Evolutionary conservation across 495 filamentous ascomycete genomes (phyloP).

Genomic region (Aspergillus funiculosus): DNA sequence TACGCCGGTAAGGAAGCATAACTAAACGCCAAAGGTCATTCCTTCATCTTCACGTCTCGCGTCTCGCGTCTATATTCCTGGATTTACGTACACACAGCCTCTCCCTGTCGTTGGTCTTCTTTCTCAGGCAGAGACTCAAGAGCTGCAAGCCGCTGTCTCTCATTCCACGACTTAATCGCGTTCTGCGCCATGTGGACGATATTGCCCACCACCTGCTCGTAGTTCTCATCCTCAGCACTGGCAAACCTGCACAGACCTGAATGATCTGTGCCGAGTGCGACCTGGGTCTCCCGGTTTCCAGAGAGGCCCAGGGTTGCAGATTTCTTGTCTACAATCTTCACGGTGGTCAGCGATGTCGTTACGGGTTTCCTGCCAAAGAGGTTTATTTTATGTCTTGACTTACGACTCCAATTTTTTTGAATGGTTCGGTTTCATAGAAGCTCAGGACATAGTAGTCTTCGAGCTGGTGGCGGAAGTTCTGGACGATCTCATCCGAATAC

Average conservation of each 20-base stretch:
- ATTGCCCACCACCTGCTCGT: too few species aligned
- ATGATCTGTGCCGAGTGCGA: conserved; percentile 23
- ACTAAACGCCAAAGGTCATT: not conserved
- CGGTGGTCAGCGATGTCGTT: not conserved
- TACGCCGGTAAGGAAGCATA: conserved; percentile 9
- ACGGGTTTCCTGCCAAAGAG: not conserved
- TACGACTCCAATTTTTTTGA: conserved; percentile 13
- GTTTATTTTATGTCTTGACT: conserved; percentile 1
- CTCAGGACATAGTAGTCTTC: conserved; percentile 22
- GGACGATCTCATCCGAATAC: conserved; percentile 15
- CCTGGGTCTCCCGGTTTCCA: conserved; percentile 21
- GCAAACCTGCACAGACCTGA: conserved; percentile 25
- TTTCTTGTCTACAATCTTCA: conserved; percentile 23
- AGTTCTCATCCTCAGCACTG: conserved; percentile 17
- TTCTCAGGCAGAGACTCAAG: too few species aligned
- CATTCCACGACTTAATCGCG: too few species aligned
- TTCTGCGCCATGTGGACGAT: too few species aligned
- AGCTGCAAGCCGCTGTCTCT: too few species aligned
- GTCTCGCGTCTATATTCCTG: too few species aligned
- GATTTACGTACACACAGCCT: too few species aligned
- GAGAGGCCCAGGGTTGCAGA: conserved; percentile 25
- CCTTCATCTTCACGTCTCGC: too few species aligned
- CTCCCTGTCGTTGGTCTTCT: too few species aligned
- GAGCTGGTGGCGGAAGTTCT: conserved; percentile 23
- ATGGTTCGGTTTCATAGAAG: conserved; percentile 26